phyloP scores from a whole-genome alignment of 208 protist species.

The Wallacemonas rigidus region DNA sequence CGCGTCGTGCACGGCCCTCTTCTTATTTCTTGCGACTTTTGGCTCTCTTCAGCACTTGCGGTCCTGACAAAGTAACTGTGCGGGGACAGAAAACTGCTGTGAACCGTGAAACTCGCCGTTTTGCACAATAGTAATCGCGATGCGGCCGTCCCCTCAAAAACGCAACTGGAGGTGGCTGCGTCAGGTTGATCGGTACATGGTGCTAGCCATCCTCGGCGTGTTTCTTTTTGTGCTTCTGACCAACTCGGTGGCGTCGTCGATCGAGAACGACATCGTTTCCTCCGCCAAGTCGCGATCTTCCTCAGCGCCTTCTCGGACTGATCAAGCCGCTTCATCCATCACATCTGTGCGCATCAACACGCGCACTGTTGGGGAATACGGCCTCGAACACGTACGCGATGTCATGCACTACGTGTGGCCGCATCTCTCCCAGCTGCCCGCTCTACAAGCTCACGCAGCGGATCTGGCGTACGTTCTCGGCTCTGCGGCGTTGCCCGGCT shows the following conservation, averaged over 20 bases:
- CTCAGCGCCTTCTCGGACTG: neutral
- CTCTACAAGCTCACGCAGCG: slow-evolving; percentile 12
- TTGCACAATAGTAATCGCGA: neutral
- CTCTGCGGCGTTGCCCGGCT: slow-evolving; percentile 8
- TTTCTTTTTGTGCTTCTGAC: slow-evolving; percentile 28
- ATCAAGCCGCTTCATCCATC: neutral
- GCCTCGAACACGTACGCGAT: slow-evolving; percentile 18
- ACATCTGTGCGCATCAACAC: slow-evolving; percentile 14
- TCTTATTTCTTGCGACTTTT: neutral
- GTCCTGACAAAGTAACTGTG: too few species aligned
- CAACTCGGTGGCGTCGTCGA: slow-evolving; percentile 22
- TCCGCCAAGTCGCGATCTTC: neutral
- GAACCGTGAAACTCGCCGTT: neutral
- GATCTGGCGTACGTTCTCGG: slow-evolving; percentile 21
- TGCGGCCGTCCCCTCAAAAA: slow-evolving; percentile 1
- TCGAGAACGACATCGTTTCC: slow-evolving; percentile 21
- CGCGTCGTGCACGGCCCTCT: neutral
- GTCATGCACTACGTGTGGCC: slow-evolving; percentile 13
- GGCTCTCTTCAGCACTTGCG: too few species aligned
- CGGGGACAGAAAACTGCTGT: too few species aligned
- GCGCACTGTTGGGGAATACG: slow-evolving; percentile 15
- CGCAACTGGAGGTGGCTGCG: slow-evolving; percentile 20
- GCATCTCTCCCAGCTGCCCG: slow-evolving; percentile 18
- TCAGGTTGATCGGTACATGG: slow-evolving; percentile 27
- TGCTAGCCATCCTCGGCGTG: slow-evolving; percentile 32